A percentile compares a stretch with the other conserved stretches of the same genome.
Conservation (phyloP, 257 asterid species). For the Solanum commersonii region DNA sequence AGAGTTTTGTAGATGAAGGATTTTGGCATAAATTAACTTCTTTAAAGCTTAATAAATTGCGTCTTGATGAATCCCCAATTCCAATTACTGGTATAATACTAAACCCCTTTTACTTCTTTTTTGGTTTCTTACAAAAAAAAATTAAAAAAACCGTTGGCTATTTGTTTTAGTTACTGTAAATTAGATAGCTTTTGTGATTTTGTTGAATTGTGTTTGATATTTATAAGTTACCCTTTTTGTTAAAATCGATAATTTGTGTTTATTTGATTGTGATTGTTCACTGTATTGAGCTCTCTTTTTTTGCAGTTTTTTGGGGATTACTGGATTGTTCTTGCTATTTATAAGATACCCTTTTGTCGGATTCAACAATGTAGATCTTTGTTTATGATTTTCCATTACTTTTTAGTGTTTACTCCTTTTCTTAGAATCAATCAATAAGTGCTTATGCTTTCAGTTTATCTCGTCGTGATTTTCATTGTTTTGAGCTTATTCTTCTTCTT, state of each 20-base stretch:
- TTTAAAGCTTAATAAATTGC: slow-evolving; percentile 84
- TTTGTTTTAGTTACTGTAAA: neutral
- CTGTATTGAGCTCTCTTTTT: neutral
- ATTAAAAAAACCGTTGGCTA: neutral
- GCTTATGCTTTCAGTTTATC: neutral
- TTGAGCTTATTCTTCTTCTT: neutral
- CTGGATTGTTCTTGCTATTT: neutral
- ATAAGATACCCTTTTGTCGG: neutral
- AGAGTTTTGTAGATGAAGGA: slow-evolving; percentile 82
- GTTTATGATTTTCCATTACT: neutral
- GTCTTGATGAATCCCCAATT: slow-evolving; percentile 85
- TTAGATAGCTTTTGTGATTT: neutral
- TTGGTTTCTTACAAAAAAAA: neutral
- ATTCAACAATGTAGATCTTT: neutral
- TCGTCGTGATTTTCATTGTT: neutral
- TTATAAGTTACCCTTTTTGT: neutral
- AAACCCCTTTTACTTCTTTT: neutral
- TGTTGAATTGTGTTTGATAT: neutral
- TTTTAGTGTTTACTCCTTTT: neutral
- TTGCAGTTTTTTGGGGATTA: neutral
- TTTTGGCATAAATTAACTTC: slow-evolving; percentile 90
- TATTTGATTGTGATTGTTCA: neutral
- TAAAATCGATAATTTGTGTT: neutral
- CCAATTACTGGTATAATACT: slow-evolving; percentile 61
- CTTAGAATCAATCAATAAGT: neutral